Percentiles rank a stretch among this genome's conserved stretches.
These are phyloP conservation scores for Tolypocladium ophioglossoides DNA, from an alignment of 2,329 filamentous ascomycete species.

Conservation along the genomic window DNA sequence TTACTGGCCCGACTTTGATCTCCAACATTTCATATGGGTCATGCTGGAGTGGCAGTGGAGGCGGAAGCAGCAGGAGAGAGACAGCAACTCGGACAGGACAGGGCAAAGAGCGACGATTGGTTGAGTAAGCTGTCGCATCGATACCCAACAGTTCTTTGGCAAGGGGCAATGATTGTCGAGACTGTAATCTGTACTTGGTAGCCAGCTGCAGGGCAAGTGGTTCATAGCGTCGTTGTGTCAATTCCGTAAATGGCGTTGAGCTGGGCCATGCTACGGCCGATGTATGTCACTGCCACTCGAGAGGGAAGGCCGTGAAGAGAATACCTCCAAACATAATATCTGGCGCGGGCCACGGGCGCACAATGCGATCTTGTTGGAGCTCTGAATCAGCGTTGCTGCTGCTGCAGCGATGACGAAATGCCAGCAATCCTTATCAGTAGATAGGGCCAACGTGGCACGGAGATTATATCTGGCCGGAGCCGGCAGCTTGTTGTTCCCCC, in stretches of 20 bases:
- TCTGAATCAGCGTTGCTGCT: background rate
- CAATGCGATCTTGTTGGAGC: background rate
- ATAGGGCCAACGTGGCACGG: background rate
- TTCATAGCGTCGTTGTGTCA: background rate
- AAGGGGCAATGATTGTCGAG: background rate
- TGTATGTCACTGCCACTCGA: background rate
- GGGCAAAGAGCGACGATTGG: slow-evolving; percentile 13
- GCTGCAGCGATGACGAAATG: background rate
- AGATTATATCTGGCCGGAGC: background rate
- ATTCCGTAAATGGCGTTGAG: background rate
- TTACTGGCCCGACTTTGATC: slow-evolving; percentile 91
- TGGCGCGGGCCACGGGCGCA: background rate
- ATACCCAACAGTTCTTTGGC: slow-evolving; percentile 7
- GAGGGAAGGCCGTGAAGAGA: background rate
- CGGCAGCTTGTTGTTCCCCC: background rate
- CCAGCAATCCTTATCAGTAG: background rate
- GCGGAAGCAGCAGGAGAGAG: slow-evolving; percentile 45
- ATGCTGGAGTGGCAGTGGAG: slow-evolving; percentile 80
- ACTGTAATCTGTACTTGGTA: background rate
- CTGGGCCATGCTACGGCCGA: background rate
- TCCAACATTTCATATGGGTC: slow-evolving; percentile 88
- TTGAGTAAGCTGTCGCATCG: slow-evolving; percentile 9
- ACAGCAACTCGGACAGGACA: slow-evolving; percentile 30
- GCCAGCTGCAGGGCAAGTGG: background rate
- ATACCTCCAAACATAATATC: background rate